Evolutionary conservation across 2,329 filamentous ascomycete genomes (phyloP).

Genomic region (Periconia sp.): DNA sequence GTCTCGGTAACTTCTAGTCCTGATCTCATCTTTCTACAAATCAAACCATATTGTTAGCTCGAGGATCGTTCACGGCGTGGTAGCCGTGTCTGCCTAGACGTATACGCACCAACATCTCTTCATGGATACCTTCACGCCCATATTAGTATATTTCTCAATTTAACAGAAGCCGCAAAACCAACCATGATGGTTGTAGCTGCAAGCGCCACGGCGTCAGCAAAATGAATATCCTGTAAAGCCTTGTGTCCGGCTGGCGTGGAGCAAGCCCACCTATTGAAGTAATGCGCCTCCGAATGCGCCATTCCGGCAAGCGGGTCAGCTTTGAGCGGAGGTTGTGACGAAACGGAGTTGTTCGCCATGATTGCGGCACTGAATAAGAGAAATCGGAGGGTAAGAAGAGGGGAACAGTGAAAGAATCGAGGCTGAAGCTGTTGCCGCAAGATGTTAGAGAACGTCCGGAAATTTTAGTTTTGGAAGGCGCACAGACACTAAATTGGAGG

Average conservation of each 20-base stretch:
- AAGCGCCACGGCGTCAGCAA: too few species aligned
- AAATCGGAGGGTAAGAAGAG: slow-evolving; percentile 6
- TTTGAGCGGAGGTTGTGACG: slow-evolving; percentile 31
- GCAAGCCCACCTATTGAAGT: slow-evolving; percentile 86
- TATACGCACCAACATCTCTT: slow-evolving; percentile 95
- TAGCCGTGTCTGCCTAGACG: too few species aligned
- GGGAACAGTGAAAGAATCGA: slow-evolving; percentile 10
- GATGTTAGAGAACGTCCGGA: slow-evolving; percentile 24
- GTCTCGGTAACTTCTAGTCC: slow-evolving; percentile 95
- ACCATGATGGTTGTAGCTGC: slow-evolving; percentile 99
- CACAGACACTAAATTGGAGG: slow-evolving; percentile 20
- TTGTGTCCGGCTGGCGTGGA: slow-evolving; percentile 6
- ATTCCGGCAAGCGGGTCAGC: slow-evolving; percentile 65
- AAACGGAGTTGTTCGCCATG: slow-evolving; percentile 35
- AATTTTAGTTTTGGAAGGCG: slow-evolving; percentile 35
- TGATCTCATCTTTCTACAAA: slow-evolving; percentile 92
- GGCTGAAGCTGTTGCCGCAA: slow-evolving; percentile 15
- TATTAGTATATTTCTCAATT: slow-evolving; percentile 45
- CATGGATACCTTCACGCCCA: slow-evolving; percentile 77
- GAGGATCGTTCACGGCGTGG: too few species aligned
- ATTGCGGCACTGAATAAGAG: slow-evolving; percentile 4
- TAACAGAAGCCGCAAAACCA: slow-evolving; percentile 51
- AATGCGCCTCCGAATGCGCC: slow-evolving; percentile 96
- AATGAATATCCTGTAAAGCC: slow-evolving; percentile 29
- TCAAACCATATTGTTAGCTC: slow-evolving; percentile 4